These are phyloP conservation scores for Botrytis byssoidea DNA, from an alignment of 2,329 filamentous ascomycete genomes.

Conservation along the genomic window DNA sequence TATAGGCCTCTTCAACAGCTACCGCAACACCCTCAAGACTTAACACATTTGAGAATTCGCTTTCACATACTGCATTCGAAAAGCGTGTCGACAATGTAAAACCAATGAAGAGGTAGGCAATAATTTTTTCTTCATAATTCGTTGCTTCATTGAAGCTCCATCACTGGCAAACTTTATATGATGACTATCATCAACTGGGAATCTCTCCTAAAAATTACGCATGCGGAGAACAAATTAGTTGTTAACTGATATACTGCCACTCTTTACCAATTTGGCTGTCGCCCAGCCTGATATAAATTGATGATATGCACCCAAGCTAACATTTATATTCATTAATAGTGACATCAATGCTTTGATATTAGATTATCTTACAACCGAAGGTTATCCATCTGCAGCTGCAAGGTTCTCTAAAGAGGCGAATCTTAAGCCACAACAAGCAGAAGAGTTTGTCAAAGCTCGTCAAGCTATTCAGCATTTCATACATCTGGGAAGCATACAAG, in stretches of 20 bases:
- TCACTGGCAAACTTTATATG: conserved; percentile 46
- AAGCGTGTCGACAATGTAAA: conserved; percentile 79
- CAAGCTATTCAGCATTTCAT: conserved; percentile 84
- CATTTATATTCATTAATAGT: conserved; percentile 48
- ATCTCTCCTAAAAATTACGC: conserved; percentile 93
- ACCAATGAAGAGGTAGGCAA: conserved; percentile 80
- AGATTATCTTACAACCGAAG: conserved; percentile 95
- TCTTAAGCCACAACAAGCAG: conserved; percentile 69
- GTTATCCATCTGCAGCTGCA: conserved; percentile 86
- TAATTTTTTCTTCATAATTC: conserved; percentile 10
- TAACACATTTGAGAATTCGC: conserved; percentile 5
- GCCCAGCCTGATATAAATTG: not conserved
- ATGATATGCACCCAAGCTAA: not conserved
- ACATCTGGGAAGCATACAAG: conserved; percentile 79
- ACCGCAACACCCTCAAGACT: conserved; percentile 58
- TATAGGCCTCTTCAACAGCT: conserved; percentile 43
- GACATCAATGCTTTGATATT: conserved; percentile 94
- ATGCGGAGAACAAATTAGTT: conserved; percentile 90
- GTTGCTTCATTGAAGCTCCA: conserved; percentile 13
- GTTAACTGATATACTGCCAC: conserved; percentile 60
- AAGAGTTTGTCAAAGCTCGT: conserved; percentile 70
- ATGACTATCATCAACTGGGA: conserved; percentile 97
- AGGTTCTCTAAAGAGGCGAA: conserved; percentile 96
- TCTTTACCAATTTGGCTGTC: conserved; percentile 11
- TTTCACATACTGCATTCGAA: conserved; percentile 58